These are phyloP conservation scores for Rheum nobile DNA, from an alignment of 148 eudicot genomes.

Conservation along the genomic window DNA sequence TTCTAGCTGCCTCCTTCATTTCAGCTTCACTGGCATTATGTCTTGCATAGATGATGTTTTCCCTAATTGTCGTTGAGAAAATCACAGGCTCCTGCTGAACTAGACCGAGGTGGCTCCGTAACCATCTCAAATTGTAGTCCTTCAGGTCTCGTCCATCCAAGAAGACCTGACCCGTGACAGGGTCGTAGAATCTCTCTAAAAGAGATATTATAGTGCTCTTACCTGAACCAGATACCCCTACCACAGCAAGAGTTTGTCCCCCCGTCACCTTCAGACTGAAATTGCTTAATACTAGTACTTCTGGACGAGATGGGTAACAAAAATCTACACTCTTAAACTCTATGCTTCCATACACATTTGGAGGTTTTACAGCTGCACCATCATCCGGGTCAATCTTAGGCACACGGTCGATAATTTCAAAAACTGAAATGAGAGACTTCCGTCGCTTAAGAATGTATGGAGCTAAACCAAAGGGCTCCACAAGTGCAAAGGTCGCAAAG, in stretches of 20 bases:
- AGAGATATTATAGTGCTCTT: slow-evolving; percentile 97
- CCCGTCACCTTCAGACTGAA: slow-evolving; percentile 86
- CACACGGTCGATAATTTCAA: slow-evolving; percentile 86
- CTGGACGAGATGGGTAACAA: slow-evolving; percentile 83
- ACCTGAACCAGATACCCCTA: slow-evolving; percentile 96
- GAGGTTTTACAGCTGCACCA: slow-evolving; percentile 70
- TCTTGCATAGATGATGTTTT: slow-evolving; percentile 91
- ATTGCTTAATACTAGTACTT: slow-evolving; percentile 78
- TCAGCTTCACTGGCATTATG: slow-evolving; percentile 99
- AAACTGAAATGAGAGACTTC: slow-evolving; percentile 78
- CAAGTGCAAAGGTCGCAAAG: slow-evolving; percentile 95
- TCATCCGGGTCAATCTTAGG: slow-evolving; percentile 96
- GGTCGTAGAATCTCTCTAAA: slow-evolving; percentile 87
- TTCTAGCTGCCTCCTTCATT: slow-evolving; percentile 97
- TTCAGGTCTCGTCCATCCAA: slow-evolving; percentile 86
- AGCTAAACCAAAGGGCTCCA: slow-evolving; percentile 98
- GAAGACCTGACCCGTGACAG: slow-evolving; percentile 78
- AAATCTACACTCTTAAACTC: slow-evolving; percentile 84
- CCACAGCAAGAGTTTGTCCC: slow-evolving; percentile 96
- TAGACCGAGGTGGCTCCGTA: slow-evolving; percentile 88
- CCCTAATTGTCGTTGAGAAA: slow-evolving; percentile 85
- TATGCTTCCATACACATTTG: slow-evolving; percentile 88
- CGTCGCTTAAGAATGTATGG: slow-evolving; percentile 95
- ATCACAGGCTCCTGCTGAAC: slow-evolving; percentile 97
- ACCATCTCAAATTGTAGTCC: slow-evolving; percentile 81